Base-by-base conservation (phyloP, 345 rosid genomes). In the Excoecaria cochinchinensis region DNA sequence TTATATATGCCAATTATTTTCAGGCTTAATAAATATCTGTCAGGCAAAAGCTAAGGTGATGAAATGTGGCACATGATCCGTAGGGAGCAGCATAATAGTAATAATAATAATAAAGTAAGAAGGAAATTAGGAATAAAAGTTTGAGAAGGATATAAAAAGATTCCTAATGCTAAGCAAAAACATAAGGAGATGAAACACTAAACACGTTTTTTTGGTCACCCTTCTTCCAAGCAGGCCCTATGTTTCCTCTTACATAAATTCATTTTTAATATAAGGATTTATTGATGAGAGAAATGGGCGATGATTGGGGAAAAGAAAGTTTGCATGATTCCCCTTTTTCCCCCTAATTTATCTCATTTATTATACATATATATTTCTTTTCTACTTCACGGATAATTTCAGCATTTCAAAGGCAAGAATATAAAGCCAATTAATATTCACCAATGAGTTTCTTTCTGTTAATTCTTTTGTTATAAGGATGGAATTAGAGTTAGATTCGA, bases 231-330 rank as follows among this genome's bases (percentile, higher is more conserved):
- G 51, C 40, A 53, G 63, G 66, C 67, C 51, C 42, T 65, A 39
- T 67, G 51, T 67, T 67, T 74, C 71, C 44, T 44, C 69, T 47
- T 69, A 73, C 53, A 16, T 36, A 22, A 48, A 24, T 46, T 69
- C 10, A 61, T 44, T 57, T 73, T 77, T 66, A n/a, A 31, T 31
- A 31, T 31, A 31, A 0, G 2, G 46, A 62, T 63, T 38, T 52
- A 36, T 53, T 50, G 6, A 44, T n/a, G 11, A 62, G 70, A 71
- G 71, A 76, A 76, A 15, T 39, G 53, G 78, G 78, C 86, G 70
- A 74, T 72, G 79, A 72, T 58, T 60, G 47, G 52, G 84, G 82
- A 61, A 77, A 75, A 68, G 82, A 74, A 50, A 53, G 46, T 77
- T 53, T 58, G 86, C 84, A 48, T 77, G 83, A 75, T 47, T 72